Conservation (phyloP, 2,329 filamentous ascomycete species). For the Trichophyton schoenleinii region DNA sequence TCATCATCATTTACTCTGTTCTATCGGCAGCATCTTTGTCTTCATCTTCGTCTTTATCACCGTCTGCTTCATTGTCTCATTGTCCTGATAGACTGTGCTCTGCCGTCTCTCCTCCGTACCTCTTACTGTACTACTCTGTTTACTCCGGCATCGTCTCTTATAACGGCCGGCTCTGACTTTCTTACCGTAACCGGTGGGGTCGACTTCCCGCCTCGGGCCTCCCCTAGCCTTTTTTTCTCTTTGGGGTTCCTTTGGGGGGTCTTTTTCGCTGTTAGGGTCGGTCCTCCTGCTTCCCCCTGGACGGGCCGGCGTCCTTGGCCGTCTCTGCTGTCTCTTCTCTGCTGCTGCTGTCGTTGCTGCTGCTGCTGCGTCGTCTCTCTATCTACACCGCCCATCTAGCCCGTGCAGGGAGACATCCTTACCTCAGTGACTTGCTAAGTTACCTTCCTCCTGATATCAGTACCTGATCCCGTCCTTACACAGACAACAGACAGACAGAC, state of each 20-base stretch:
- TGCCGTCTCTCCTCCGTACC: neutral
- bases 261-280: neutral
- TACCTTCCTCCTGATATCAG: no score
- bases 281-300: neutral
- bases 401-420: no score
- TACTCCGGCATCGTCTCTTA: neutral
- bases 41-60: neutral
- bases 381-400: no score
- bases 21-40: neutral
- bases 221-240: neutral
- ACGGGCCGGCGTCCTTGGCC: no score
- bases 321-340: no score
- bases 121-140: neutral
- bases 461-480: no score
- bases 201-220: neutral
- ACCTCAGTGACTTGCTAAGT: no score
- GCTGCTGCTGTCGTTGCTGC: no score
- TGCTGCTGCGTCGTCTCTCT: no score
- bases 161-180: neutral
- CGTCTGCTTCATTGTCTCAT: neutral
- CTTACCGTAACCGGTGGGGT: neutral
- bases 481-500: no score
- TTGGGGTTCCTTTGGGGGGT: neutral
- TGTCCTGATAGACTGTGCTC: neutral
- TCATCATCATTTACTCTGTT: neutral